phyloP scores from a whole-genome alignment of 2,329 filamentous ascomycete species.

The Verticillium dahliae region DNA sequence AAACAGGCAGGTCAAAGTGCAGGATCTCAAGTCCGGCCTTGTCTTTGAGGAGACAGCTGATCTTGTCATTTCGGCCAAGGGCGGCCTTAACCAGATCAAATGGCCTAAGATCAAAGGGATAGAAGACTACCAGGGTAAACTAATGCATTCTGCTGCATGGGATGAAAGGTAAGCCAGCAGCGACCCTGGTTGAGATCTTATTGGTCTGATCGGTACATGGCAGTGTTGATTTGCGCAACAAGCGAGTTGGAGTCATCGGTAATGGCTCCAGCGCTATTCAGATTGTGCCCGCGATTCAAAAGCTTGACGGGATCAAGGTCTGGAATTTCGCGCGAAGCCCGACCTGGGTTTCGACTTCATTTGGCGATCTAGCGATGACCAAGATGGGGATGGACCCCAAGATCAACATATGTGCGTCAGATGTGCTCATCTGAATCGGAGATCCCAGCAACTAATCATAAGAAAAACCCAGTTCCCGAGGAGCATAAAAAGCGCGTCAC shows the following conservation, averaged over 20 bases:
- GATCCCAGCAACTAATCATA: not conserved
- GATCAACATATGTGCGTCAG: not conserved
- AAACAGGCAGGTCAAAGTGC: not conserved
- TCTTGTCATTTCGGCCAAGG: not conserved
- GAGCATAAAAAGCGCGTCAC: not conserved
- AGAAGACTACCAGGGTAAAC: not conserved
- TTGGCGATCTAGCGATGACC: not conserved
- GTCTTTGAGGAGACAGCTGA: not conserved
- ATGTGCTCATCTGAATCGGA: not conserved
- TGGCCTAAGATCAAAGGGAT: not conserved
- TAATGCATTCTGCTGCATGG: not conserved
- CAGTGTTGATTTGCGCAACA: slow-evolving; percentile 5
- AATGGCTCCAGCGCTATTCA: slow-evolving; percentile 23
- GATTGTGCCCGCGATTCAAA: slow-evolving; percentile 18
- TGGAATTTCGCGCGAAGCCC: too few species aligned
- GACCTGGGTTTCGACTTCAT: too few species aligned
- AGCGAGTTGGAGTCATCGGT: slow-evolving; percentile 27
- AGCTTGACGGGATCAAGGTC: too few species aligned
- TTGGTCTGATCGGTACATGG: too few species aligned
- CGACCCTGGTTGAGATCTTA: too few species aligned
- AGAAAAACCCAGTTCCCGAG: not conserved
- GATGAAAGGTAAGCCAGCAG: not conserved
- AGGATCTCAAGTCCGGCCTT: not conserved
- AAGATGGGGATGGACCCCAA: not conserved
- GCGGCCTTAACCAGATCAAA: not conserved